A percentile compares a stretch with the other conserved stretches of the same genome.
phyloP scores from a whole-genome alignment of 2,329 filamentous ascomycete species.

The Trichoderma arundinaceum region DNA sequence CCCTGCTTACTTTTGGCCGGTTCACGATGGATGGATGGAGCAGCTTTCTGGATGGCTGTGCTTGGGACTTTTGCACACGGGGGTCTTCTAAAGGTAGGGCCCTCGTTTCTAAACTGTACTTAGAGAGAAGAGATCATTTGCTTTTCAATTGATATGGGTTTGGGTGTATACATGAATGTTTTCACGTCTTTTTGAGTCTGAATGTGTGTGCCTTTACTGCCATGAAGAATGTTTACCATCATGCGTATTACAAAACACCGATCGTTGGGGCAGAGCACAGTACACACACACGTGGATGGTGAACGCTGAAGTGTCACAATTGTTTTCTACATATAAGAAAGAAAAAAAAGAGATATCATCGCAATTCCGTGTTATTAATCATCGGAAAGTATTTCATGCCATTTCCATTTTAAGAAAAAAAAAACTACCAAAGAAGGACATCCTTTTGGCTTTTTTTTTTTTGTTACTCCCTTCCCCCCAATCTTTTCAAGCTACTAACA shows the following conservation, averaged over 20 bases:
- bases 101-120: slow-evolving; percentile 18
- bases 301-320: slow-evolving; percentile 21
- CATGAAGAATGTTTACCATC: not conserved
- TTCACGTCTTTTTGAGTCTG: too few relatives aligned
- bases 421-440: slow-evolving; percentile 31
- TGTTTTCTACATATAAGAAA: slow-evolving; percentile 30
- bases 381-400: slow-evolving; percentile 39
- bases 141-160: slow-evolving; percentile 8
- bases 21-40: not conserved
- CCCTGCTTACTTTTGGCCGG: slow-evolving; percentile 24
- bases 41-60: slow-evolving; percentile 8
- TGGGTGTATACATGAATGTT: not conserved
- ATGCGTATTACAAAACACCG: not conserved
- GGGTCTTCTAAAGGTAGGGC: not conserved
- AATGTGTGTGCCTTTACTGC: too few relatives aligned
- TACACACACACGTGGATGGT: not conserved
- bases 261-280: not conserved
- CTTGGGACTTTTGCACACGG: slow-evolving; percentile 2
- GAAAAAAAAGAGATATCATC: slow-evolving; percentile 18
- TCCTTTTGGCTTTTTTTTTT: slow-evolving; percentile 19
- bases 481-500: not conserved
- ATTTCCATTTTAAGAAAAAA: slow-evolving; percentile 35
- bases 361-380: slow-evolving; percentile 14
- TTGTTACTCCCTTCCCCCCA: not conserved
- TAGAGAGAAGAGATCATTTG: slow-evolving; percentile 11